Evolutionary conservation across 805 yeast genomes (phyloP).

Genomic region (Limtongia smithiae): DNA sequence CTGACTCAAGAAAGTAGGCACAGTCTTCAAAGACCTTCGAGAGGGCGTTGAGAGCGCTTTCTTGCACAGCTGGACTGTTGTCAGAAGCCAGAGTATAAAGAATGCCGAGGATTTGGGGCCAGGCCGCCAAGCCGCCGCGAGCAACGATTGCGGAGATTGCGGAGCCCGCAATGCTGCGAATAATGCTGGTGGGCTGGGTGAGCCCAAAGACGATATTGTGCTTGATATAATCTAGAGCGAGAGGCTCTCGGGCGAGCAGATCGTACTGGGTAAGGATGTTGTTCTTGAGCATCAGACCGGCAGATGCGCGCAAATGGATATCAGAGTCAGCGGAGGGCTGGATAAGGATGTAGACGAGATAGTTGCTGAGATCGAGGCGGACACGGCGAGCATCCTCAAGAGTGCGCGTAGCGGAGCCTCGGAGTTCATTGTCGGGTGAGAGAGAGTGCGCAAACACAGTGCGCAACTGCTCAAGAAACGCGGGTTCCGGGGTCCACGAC

Average conservation of each 20-base stretch:
- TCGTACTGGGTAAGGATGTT: constrained; percentile 46
- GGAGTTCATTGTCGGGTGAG: constrained; percentile 51
- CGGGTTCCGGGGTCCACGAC: constrained; percentile 65
- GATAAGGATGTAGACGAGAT: constrained; percentile 66
- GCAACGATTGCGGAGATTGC: constrained; percentile 80
- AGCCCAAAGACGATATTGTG: constrained; percentile 47
- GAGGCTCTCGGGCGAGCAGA: constrained; percentile 34
- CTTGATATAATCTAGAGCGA: constrained; percentile 46
- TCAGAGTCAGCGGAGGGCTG: constrained; percentile 45
- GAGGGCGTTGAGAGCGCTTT: constrained; percentile 77
- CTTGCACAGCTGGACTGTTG: constrained; percentile 50
- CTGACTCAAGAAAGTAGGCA: constrained; percentile 58
- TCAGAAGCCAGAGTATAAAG: constrained; percentile 58
- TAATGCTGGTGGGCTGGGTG: constrained; percentile 52
- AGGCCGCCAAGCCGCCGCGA: constrained; percentile 58
- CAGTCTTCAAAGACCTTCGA: constrained; percentile 90
- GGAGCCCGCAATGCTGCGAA: constrained; percentile 85
- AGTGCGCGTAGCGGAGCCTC: constrained; percentile 65
- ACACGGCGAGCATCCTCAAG: constrained; percentile 57
- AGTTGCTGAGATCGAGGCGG: constrained; percentile 78
- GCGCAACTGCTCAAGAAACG: constrained; percentile 60
- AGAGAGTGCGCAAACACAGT: constrained; percentile 67
- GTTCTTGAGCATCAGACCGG: constrained; percentile 83
- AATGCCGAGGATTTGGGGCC: constrained; percentile 74
- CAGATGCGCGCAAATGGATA: constrained; percentile 73